Conservation (phyloP, 2,329 filamentous ascomycete genomes). For the Fusarium succisae region DNA sequence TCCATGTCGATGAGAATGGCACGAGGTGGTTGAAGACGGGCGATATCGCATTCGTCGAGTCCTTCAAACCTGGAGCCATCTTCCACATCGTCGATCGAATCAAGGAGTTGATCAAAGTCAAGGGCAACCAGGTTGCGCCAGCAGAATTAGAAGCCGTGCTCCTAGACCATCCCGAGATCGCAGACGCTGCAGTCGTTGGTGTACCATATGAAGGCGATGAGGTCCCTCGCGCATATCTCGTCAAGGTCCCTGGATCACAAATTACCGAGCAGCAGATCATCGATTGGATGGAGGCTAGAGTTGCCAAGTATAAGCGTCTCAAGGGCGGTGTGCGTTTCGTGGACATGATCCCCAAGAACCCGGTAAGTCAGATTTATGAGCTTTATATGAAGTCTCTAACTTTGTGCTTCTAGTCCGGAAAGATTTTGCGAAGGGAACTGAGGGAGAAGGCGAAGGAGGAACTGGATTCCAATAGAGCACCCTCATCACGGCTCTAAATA, state of each 20-base stretch:
- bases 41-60: constrained; percentile 74
- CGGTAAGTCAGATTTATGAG: constrained; percentile 48
- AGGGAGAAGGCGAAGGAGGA: constrained; percentile 26
- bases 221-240: constrained; percentile 69
- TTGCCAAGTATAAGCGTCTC: constrained; percentile 73
- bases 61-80: constrained; percentile 57
- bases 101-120: constrained; percentile 70
- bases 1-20: constrained; percentile 55
- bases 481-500: not conserved
- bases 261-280: constrained; percentile 58
- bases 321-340: constrained; percentile 69
- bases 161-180: constrained; percentile 73
- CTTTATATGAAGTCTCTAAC: not conserved
- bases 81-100: constrained; percentile 76
- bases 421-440: constrained; percentile 13
- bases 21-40: constrained; percentile 78
- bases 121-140: constrained; percentile 80
- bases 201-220: constrained; percentile 57
- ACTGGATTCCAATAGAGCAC: not conserved
- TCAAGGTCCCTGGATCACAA: constrained; percentile 54
- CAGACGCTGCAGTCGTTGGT: constrained; percentile 72
- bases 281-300: constrained; percentile 68
- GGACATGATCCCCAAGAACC: constrained; percentile 74
- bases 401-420: constrained; percentile 2
- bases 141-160: constrained; percentile 80